Evolutionary conservation across 2,329 filamentous ascomycete species (phyloP).

Genomic region (Pseudopyrenochaeta lycopersici): DNA sequence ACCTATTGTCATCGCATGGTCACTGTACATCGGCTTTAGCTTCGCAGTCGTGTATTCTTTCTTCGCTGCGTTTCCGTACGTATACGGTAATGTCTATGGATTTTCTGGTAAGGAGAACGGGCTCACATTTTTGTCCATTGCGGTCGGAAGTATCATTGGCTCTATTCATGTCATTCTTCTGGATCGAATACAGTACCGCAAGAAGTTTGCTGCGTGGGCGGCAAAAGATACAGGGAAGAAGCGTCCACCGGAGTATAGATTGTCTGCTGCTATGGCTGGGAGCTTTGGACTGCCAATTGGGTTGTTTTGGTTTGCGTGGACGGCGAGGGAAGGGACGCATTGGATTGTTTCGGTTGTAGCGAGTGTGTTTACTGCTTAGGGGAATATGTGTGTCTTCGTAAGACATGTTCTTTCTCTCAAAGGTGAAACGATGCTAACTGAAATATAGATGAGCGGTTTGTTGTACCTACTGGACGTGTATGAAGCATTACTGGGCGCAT

Average conservation of each 20-base stretch:
- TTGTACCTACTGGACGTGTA: constrained; percentile 68
- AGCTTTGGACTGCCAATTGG: constrained; percentile 41
- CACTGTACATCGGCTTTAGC: constrained; percentile 31
- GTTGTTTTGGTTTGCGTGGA: constrained; percentile 54
- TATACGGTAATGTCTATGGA: constrained; percentile 25
- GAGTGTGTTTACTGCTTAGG: constrained; percentile 35
- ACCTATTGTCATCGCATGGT: constrained; percentile 30
- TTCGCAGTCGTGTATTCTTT: constrained; percentile 36
- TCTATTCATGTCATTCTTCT: background rate
- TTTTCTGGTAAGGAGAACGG: constrained; percentile 13
- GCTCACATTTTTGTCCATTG: constrained; percentile 12
- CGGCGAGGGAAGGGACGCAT: constrained; percentile 43
- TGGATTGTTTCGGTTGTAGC: constrained; percentile 51
- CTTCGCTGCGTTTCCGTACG: constrained; percentile 33
- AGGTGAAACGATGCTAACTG: too few species aligned
- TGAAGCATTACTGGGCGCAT: constrained; percentile 48
- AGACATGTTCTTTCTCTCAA: too few species aligned
- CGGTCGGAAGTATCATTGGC: constrained; percentile 9
- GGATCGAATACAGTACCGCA: constrained; percentile 4
- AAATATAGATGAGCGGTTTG: too few species aligned
- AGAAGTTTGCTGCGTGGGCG: constrained; percentile 2
- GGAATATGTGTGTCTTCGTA: constrained; percentile 46
- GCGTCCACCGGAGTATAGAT: constrained; percentile 40
- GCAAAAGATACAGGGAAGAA: background rate
- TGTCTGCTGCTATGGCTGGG: constrained; percentile 47